Percentiles rank a stretch among this genome's conserved stretches.
Conservation (phyloP, 1,139 yeast species). For the Taphrina wiesneri region DNA sequence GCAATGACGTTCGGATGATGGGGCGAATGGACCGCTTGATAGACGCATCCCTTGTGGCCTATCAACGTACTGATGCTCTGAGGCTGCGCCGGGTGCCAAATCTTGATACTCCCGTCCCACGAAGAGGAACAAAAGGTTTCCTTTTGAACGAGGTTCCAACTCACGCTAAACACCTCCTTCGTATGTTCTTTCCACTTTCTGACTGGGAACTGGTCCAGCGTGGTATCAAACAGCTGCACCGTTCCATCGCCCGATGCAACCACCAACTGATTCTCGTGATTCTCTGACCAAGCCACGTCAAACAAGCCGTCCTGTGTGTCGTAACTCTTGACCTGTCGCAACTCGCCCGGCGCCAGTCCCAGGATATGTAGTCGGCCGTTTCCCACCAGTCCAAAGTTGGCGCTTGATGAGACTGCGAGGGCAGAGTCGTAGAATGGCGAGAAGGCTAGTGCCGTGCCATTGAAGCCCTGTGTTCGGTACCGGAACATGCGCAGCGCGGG, state of each 20-base stretch:
- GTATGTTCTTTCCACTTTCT: slow-evolving; percentile 76
- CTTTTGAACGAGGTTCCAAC: slow-evolving; percentile 85
- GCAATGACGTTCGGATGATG: slow-evolving; percentile 72
- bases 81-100: slow-evolving; percentile 43
- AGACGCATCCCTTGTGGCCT: slow-evolving; percentile 43
- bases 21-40: slow-evolving; percentile 81
- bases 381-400: slow-evolving; percentile 92
- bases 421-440: slow-evolving; percentile 91
- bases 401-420: slow-evolving; percentile 84
- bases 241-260: slow-evolving; percentile 91
- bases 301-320: slow-evolving; percentile 93
- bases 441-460: slow-evolving; percentile 84
- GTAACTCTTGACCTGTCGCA: slow-evolving; percentile 49
- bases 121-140: slow-evolving; percentile 70
- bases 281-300: slow-evolving; percentile 86
- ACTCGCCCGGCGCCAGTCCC: slow-evolving; percentile 67
- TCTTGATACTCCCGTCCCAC: slow-evolving; percentile 88
- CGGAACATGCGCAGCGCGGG: slow-evolving; percentile 19
- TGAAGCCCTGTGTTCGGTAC: slow-evolving; percentile 55
- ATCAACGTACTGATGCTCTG: slow-evolving; percentile 18
- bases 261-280: slow-evolving; percentile 80
- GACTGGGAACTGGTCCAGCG: slow-evolving; percentile 68
- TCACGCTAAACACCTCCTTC: slow-evolving; percentile 81
- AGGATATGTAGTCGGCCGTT: slow-evolving; percentile 78
- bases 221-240: slow-evolving; percentile 74